A percentile compares a stretch with the other conserved stretches of the same genome.
Conservation (phyloP, 2,329 filamentous ascomycete species). For the Colletotrichum theobromicola region DNA sequence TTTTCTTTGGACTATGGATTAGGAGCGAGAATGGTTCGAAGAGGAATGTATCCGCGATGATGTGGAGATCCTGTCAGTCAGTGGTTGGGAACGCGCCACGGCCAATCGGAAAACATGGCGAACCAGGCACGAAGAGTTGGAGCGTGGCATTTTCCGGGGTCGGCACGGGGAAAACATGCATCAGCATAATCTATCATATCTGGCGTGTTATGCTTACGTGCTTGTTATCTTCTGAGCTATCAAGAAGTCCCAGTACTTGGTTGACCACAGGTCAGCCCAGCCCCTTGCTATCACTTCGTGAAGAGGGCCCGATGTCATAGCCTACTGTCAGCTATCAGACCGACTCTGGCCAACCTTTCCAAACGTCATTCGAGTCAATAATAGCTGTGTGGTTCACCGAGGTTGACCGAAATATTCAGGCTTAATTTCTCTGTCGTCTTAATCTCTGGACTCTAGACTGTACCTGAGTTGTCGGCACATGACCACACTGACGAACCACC, state of each 20-base stretch:
- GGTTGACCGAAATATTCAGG: not conserved
- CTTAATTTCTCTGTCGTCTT: not conserved
- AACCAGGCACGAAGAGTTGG: not conserved
- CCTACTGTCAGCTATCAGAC: not conserved
- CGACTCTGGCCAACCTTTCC: not conserved
- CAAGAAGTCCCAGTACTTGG: not conserved
- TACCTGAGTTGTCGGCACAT: slow-evolving; percentile 20
- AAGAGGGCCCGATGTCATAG: not conserved
- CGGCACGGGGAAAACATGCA: not conserved
- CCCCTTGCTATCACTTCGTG: not conserved
- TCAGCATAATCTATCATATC: not conserved
- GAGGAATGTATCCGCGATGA: not conserved
- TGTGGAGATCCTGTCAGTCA: not conserved
- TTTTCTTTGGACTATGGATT: not conserved
- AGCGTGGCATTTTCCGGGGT: not conserved
- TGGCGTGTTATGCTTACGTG: not conserved
- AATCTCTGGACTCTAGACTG: not conserved
- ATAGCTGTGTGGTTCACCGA: not conserved
- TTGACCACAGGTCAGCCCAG: not conserved
- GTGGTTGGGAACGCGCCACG: not conserved
- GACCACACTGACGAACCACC: slow-evolving; percentile 13
- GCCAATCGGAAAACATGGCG: not conserved
- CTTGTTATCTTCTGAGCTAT: not conserved
- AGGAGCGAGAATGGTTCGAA: not conserved
- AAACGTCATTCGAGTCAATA: not conserved